Evolutionary conservation across 208 protist genomes (phyloP), one percentile per base, ranked within the genome.

Genomic region (Herpetomonas muscarum): DNA sequence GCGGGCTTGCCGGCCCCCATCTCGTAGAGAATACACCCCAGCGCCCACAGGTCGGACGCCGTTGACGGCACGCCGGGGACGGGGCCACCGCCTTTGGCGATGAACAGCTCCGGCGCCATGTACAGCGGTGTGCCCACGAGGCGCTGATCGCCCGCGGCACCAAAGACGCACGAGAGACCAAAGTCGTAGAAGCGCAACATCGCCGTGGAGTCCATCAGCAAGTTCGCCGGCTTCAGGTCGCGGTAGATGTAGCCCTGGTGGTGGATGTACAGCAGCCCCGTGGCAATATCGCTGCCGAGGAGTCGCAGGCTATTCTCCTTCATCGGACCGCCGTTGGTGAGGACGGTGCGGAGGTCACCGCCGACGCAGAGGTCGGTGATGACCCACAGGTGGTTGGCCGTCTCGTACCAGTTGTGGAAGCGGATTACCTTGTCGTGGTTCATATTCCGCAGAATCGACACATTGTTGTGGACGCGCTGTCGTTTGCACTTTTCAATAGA

Each of bases 371-470:
- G 89, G 66, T 98, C 94, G 1, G 94, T 81, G 57, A 98, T 97
- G n/a, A 98, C 70, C 96, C 96, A 98, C 34, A 98, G 60, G 60
- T 98, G 96, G 70, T 98, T 97, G 46, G 78, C 88, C 37, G 96
- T 98, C 62, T 98, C 96, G 66, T 97, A 98, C 94, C 96, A 98
- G 59, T 97, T 90, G 69, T 90, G 69, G 48, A 98, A 98, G 37
- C 90, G 66, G 15, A 98, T 80, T 10, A 97, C 67, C 58, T 92
- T 94, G 24, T 74, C 69, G 72, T 97, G 86, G 26, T 66, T 53
- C 25, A 96, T 63, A 6, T 66, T 64, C 53, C 88, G 81, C 31
- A 97, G 75, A 22, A 91, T 79, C 45, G 81, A 76, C 30, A 96
- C 90, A 50, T 85, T 84, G 67, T 89, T 96, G 2, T 94, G 67